Base-by-base conservation (phyloP, 2,329 filamentous ascomycete genomes). In the Talaromyces atroroseus region DNA sequence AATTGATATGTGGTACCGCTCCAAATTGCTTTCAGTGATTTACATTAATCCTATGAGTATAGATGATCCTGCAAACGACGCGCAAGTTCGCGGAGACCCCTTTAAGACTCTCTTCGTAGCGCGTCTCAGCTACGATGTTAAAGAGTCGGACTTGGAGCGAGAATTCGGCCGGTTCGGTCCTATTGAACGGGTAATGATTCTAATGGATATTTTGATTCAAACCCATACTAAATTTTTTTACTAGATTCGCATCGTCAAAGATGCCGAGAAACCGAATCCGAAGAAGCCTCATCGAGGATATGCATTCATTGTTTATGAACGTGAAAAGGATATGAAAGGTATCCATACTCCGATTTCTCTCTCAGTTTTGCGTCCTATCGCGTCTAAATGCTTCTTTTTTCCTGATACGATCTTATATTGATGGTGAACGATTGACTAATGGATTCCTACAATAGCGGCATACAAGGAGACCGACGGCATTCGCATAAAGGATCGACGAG, bases 291-390 rank as follows among this genome's bases (percentile, higher is more conserved):
- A 95, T 68, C 82, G 87, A 67, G 94, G 94, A 60, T 99, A 99
- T 74, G 94, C 90, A 60, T 99, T 99, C 70, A 88, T 99, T 64
- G 90, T 97, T 54, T 99, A 92, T 71, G 92, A 97, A 75, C 87
- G 90, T 72, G 94, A 97, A 76, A 92, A 92, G 75, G 94, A 97
- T 72, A 96, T 97, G 92, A 95, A 95, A 90, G 91, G 92, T 96
- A 95, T 62, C 58, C 45, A 8, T 52, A 57, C 46, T 56, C 59
- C 49, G 16, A 18, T 78, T 75, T 74, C 71, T 69, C 73, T 71
- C 68, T 62, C 67, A 64, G 64, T 65, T 65, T 65, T 65, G 36
- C 16, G 16, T 2, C 12, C 12, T 4, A 26, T 23, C 5, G 24
- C 1, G 5, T 46, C 24, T 16, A 46, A 5, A 12, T 10, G 26